Evolutionary conservation across 345 rosid genomes (phyloP).

Genomic region (Psidium friedrichsthalianum): DNA sequence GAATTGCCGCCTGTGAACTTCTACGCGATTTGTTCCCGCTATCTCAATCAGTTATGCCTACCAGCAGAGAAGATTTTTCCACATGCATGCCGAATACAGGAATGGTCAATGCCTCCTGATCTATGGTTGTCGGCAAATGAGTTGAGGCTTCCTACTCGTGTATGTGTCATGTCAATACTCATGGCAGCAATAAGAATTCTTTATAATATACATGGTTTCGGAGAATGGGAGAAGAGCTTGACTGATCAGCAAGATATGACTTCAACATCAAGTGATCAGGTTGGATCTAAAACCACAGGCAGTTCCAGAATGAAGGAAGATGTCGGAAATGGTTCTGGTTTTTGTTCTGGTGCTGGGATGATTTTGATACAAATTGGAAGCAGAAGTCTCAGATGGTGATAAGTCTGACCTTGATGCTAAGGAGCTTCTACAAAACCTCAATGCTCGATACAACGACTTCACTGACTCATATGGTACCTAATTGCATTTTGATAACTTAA

Average conservation of each 20-base stretch:
- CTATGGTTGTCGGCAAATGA: constrained; percentile 57
- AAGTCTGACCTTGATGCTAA: constrained; percentile 17
- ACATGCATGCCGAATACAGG: constrained; percentile 38
- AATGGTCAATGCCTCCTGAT: constrained; percentile 74
- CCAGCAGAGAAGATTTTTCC: constrained; percentile 42
- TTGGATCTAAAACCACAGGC: constrained; percentile 3
- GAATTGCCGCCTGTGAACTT: constrained; percentile 65
- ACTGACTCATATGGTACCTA: constrained; percentile 13
- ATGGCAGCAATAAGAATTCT: constrained; percentile 47
- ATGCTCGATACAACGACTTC: constrained; percentile 22
- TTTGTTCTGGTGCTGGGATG: constrained; percentile 10
- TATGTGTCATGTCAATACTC: constrained; percentile 48
- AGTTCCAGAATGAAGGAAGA: constrained; percentile 2
- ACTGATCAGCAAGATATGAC: not conserved
- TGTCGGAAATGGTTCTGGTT: constrained; percentile 6
- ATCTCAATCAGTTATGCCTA: constrained; percentile 45
- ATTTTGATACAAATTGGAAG: constrained; percentile 7
- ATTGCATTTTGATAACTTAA: not conserved
- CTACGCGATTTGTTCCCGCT: constrained; percentile 43
- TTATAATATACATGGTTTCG: constrained; percentile 51
- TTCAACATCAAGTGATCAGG: not conserved
- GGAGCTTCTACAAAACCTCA: constrained; percentile 43
- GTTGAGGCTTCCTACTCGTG: constrained; percentile 55
- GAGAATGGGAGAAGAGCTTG: constrained; percentile 60
- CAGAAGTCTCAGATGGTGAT: constrained; percentile 8